A percentile compares a stretch with the other conserved stretches of the same genome.
Conservation (phyloP, 2,329 filamentous ascomycete species). For the Allantophomopsis lycopodina region DNA sequence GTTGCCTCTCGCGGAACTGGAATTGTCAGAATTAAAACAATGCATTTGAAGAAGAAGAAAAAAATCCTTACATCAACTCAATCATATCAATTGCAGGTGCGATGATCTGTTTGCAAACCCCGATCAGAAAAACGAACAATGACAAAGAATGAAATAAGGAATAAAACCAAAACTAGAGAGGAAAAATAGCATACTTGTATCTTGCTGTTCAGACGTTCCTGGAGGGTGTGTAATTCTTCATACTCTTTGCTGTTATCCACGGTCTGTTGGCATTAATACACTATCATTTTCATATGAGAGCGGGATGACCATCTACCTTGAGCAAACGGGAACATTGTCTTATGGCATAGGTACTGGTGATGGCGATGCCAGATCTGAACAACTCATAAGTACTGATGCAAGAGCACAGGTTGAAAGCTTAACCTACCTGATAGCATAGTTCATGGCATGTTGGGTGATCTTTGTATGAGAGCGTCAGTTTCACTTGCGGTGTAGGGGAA, state of each 20-base stretch:
- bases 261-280: slow-evolving; percentile 24
- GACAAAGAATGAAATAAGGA: not conserved
- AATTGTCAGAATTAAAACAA: slow-evolving; percentile 16
- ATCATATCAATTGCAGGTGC: slow-evolving; percentile 87
- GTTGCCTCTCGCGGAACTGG: slow-evolving; percentile 56
- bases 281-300: not conserved
- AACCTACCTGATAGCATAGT: slow-evolving; percentile 64
- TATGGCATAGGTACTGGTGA: slow-evolving; percentile 78
- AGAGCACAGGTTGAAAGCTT: not conserved
- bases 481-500: not conserved
- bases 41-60: slow-evolving; percentile 6
- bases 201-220: slow-evolving; percentile 67
- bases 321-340: slow-evolving; percentile 67
- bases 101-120: slow-evolving; percentile 46
- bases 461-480: slow-evolving; percentile 13
- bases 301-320: slow-evolving; percentile 32
- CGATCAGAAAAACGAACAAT: not conserved
- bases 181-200: slow-evolving; percentile 47
- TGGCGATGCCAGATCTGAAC: slow-evolving; percentile 58
- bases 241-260: slow-evolving; percentile 59
- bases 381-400: slow-evolving; percentile 1
- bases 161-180: slow-evolving; percentile 1
- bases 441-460: slow-evolving; percentile 51
- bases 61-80: slow-evolving; percentile 57
- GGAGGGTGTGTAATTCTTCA: slow-evolving; percentile 54